These are phyloP conservation scores for Mucor saturninus DNA, from an alignment of 371 early-diverging fungal genomes.

Conservation along the genomic window DNA sequence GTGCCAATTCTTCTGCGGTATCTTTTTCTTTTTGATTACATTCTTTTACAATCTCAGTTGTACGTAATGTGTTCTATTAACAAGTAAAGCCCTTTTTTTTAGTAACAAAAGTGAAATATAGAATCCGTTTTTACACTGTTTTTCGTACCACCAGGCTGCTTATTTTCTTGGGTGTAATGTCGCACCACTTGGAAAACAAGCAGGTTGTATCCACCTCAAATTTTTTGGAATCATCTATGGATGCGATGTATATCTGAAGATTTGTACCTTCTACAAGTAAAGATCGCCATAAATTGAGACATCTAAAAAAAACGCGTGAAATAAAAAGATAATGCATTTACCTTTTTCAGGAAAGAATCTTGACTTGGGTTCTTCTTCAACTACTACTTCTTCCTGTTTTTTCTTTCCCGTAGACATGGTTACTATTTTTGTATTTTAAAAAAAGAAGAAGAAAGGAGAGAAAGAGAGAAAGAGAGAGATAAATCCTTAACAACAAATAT, in stretches of 20 bases:
- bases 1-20: background rate
- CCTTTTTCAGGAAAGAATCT: background rate
- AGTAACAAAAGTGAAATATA: background rate
- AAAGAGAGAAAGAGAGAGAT: background rate
- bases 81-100: background rate
- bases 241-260: too few species aligned
- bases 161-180: too few species aligned
- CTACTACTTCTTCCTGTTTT: background rate
- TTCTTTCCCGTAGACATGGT: background rate
- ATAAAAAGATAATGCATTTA: background rate
- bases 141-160: too few species aligned
- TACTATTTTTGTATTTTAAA: background rate
- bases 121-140: too few species aligned
- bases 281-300: background rate
- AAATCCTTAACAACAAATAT: background rate
- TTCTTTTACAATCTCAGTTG: background rate
- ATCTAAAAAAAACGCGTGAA: background rate
- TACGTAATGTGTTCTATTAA: background rate
- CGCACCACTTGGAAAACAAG: too few species aligned
- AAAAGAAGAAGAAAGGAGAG: background rate
- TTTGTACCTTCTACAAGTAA: too few species aligned
- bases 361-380: background rate
- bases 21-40: background rate
- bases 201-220: too few species aligned
- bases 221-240: too few species aligned